phyloP scores from a whole-genome alignment of 495 filamentous ascomycete genomes.

The Penicillium bovifimosum region DNA sequence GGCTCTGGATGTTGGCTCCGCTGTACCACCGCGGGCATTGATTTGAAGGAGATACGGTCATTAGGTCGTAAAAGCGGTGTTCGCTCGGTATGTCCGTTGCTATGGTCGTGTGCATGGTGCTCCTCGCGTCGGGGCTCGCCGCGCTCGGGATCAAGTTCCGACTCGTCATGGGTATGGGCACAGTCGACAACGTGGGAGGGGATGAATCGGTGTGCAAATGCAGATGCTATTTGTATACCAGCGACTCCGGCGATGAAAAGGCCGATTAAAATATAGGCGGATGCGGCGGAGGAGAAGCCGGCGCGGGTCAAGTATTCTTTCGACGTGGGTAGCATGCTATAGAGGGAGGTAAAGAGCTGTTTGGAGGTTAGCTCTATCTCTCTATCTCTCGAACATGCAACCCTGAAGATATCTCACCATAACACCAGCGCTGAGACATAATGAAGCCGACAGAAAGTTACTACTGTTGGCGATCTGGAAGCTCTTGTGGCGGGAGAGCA shows the following conservation, averaged over 20 bases:
- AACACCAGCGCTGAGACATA: constrained; percentile 94
- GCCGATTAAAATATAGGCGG: constrained; percentile 67
- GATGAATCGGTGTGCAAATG: constrained; percentile 72
- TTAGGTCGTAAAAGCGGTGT: constrained; percentile 39
- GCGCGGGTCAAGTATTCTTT: constrained; percentile 66
- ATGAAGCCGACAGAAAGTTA: constrained; percentile 76
- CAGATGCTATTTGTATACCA: constrained; percentile 75
- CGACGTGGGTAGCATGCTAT: constrained; percentile 88
- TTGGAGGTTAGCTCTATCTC: constrained; percentile 12
- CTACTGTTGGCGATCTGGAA: constrained; percentile 89
- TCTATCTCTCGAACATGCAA: background rate
- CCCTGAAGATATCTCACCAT: constrained; percentile 59
- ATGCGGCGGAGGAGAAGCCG: constrained; percentile 56
- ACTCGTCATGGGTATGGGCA: constrained; percentile 64
- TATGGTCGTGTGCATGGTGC: constrained; percentile 16
- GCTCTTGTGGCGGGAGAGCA: constrained; percentile 61
- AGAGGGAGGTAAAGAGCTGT: constrained; percentile 88
- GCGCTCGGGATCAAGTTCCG: constrained; percentile 32
- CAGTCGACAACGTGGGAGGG: constrained; percentile 95
- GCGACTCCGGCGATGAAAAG: constrained; percentile 79
- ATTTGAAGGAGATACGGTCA: constrained; percentile 15
- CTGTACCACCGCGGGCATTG: constrained; percentile 23
- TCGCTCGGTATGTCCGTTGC: constrained; percentile 31
- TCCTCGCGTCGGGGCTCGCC: constrained; percentile 17
- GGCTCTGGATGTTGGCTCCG: constrained; percentile 2